Evolutionary conservation across 1,284 basidiomycete genomes (phyloP).

Genomic region (Papiliotrema terrestris): DNA sequence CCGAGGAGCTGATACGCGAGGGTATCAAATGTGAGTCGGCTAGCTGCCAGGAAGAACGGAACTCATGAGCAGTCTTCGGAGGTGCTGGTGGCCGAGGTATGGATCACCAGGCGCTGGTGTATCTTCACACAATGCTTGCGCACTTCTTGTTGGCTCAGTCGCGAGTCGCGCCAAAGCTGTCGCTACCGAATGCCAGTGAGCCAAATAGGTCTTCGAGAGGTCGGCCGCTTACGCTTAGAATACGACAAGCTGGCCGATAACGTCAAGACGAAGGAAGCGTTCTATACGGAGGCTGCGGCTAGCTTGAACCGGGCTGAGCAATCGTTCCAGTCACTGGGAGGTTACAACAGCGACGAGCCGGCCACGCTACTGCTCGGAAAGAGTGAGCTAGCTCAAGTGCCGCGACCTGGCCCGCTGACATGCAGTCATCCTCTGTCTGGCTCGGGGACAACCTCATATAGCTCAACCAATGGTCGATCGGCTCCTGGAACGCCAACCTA

Average conservation of each 20-base stretch:
- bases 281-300: slow-evolving; percentile 63
- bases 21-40: slow-evolving; percentile 45
- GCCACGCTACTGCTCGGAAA: slow-evolving; percentile 36
- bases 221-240: slow-evolving; percentile 51
- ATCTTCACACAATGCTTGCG: slow-evolving; percentile 73
- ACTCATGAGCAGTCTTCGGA: slow-evolving; percentile 24
- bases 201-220: slow-evolving; percentile 11
- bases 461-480: slow-evolving; percentile 74
- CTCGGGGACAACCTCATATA: slow-evolving; percentile 70
- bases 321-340: slow-evolving; percentile 55
- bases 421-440: slow-evolving; percentile 74
- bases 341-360: slow-evolving; percentile 35
- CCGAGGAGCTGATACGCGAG: slow-evolving; percentile 39
- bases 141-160: slow-evolving; percentile 76
- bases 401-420: background rate
- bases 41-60: background rate
- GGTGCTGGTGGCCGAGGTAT: slow-evolving; percentile 41
- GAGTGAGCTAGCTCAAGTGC: slow-evolving; percentile 9
- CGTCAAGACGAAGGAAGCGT: slow-evolving; percentile 61
- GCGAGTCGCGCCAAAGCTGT: slow-evolving; percentile 72
- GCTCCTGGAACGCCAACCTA: slow-evolving; percentile 73
- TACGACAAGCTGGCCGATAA: slow-evolving; percentile 63
- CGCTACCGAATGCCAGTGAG: slow-evolving; percentile 69
- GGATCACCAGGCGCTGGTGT: slow-evolving; percentile 47
- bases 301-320: slow-evolving; percentile 67